A percentile compares a stretch with the other conserved stretches of the same genome.
phyloP scores from a whole-genome alignment of 2,329 filamentous ascomycete species.

The Fusarium longipes region DNA sequence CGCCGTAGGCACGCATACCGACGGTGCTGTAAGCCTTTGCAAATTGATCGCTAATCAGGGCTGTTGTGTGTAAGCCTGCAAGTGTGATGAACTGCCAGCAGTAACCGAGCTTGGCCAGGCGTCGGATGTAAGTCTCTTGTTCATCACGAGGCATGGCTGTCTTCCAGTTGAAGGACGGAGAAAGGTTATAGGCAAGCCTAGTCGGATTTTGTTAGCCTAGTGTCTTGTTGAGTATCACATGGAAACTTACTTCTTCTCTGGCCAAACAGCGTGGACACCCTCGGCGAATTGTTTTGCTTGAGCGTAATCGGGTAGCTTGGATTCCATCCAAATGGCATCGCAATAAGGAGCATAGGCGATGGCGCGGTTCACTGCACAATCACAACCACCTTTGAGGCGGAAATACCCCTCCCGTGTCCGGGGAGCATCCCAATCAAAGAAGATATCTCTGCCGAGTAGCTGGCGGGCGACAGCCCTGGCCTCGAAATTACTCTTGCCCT shows the following conservation, averaged over 20 bases:
- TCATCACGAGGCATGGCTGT: conserved; percentile 90
- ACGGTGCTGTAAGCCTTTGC: conserved; percentile 81
- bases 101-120: conserved; percentile 88
- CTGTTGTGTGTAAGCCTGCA: conserved; percentile 94
- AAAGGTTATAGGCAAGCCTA: conserved; percentile 97
- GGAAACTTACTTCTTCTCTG: conserved; percentile 86
- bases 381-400: conserved; percentile 88
- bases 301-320: conserved; percentile 89
- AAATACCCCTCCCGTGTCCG: conserved; percentile 96
- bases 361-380: conserved; percentile 90
- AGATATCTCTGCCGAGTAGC: conserved; percentile 82
- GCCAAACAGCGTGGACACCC: conserved; percentile 93
- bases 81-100: conserved; percentile 99
- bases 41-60: conserved; percentile 91
- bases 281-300: conserved; percentile 94
- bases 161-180: conserved; percentile 99
- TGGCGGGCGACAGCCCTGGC: conserved; percentile 81
- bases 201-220: conserved; percentile 29
- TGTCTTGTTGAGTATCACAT: not conserved
- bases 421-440: conserved; percentile 96
- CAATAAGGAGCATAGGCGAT: conserved; percentile 92
- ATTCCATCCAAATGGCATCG: conserved; percentile 99
- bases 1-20: conserved; percentile 96
- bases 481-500: conserved; percentile 88
- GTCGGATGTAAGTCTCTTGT: conserved; percentile 96